Base-by-base conservation (phyloP, 768 basidiomycete genomes). In the Boletus rufocinnamomeus region DNA sequence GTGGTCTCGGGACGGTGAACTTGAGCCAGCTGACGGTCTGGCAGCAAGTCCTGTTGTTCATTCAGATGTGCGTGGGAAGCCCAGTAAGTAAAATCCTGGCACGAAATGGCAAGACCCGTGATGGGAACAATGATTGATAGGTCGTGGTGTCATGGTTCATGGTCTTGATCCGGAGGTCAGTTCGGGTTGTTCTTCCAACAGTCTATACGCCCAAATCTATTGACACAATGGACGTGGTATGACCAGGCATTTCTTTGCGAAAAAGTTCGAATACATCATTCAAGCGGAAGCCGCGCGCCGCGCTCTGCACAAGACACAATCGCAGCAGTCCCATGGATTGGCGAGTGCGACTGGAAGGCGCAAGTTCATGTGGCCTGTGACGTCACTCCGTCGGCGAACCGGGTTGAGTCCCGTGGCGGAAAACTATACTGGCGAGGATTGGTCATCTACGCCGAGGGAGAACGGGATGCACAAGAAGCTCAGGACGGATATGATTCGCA, bases 81-180 rank as follows among this genome's bases (percentile, higher is more conserved):
- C 87, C 87, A 37, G 90, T 91, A 61, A 67, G 88, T 79, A 21
- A 25, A n/a, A 48, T 52, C 25, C 47, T 41, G 4, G n/a, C 11
- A 13, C 7, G 28, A 35, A 4, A 27, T 34, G 21, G 35, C 2
- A 37, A 27, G 38, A 27, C 10, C 28, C 19, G 21, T 6, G 5
- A 28, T 35, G 10, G 9, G 16, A 43, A 11, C 21, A 43, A 41
- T 1, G 8, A 25, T 50, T 14, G 41, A n/a, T 52, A 93, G 86
- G 84, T 93, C 40, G 66, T 86, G 16, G 83, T 94, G 8, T 92
- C 91, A 0, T 91, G 92, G 88, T 77, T 92, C 57, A 89, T 91
- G 72, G 91, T 96, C 28, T 82, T 86, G 57, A 81, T 87, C 58
- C 81, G 93, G 57, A 85, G 84, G 89, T 89, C 28, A 14, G 67